A percentile compares a stretch with the other conserved stretches of the same genome.
Evolutionary conservation across 768 basidiomycete species (phyloP).

Genomic region (Pleurotus eryngii): DNA sequence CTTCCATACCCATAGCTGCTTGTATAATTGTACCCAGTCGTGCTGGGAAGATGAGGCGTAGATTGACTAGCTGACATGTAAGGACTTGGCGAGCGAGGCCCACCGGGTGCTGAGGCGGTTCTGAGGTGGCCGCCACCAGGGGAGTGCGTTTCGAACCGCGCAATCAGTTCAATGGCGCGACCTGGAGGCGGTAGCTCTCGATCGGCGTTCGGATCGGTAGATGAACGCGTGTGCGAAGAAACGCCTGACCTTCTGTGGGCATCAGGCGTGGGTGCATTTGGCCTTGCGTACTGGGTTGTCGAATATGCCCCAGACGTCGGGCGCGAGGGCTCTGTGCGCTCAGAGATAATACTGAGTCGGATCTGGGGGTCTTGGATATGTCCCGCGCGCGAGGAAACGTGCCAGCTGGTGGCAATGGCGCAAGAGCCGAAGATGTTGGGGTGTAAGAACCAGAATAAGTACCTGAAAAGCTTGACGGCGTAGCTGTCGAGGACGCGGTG

Average conservation of each 20-base stretch:
- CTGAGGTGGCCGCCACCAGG: slow-evolving; percentile 49
- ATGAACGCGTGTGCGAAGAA: slow-evolving; percentile 48
- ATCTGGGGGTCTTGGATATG: slow-evolving; percentile 32
- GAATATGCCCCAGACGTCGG: slow-evolving; percentile 47
- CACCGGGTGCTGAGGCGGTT: slow-evolving; percentile 48
- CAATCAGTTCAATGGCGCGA: slow-evolving; percentile 65
- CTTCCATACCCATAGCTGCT: slow-evolving; percentile 21
- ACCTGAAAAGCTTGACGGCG: slow-evolving; percentile 31
- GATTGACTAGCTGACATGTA: slow-evolving; percentile 21
- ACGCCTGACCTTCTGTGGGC: slow-evolving; percentile 44
- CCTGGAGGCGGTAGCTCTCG: slow-evolving; percentile 47
- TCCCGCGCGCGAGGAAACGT: slow-evolving; percentile 31
- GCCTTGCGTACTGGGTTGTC: slow-evolving; percentile 27
- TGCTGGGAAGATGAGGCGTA: slow-evolving; percentile 20
- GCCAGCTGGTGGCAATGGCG: slow-evolving; percentile 40
- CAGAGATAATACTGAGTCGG: slow-evolving; percentile 74
- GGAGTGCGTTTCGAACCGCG: slow-evolving; percentile 60
- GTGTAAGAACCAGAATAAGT: slow-evolving; percentile 40
- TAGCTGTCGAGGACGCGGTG: slow-evolving; percentile 29
- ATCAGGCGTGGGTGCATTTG: slow-evolving; percentile 40
- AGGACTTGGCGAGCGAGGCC: slow-evolving; percentile 33
- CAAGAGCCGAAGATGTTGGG: slow-evolving; percentile 24
- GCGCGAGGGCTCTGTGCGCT: slow-evolving; percentile 70
- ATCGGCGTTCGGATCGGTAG: slow-evolving; percentile 53
- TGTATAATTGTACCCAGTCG: slow-evolving; percentile 28